These are phyloP conservation scores for Pyrus bretschneideri DNA, from an alignment of 306 rosid genomes.

Conservation along the genomic window DNA sequence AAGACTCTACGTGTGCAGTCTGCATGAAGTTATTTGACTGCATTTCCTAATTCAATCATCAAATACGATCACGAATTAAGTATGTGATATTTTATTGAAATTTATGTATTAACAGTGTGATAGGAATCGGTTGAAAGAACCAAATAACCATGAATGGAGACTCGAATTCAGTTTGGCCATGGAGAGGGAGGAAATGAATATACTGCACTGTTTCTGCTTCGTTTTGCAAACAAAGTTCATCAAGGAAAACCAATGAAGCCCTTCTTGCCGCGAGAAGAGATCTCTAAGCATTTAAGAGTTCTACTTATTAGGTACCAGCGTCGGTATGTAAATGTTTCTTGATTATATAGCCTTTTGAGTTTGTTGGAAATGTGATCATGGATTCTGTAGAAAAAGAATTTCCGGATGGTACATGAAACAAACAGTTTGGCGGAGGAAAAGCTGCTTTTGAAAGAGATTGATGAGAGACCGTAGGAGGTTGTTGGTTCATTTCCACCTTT, in stretches of 20 bases:
- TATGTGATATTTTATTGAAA: not conserved
- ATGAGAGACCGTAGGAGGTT: not conserved
- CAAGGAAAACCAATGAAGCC: not conserved
- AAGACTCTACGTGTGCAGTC: not conserved
- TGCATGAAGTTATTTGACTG: not conserved
- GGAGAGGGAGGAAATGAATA: not conserved
- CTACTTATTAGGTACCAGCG: no score
- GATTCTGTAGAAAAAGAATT: constrained; percentile 19
- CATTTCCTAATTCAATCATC: not conserved
- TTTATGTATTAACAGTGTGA: not conserved
- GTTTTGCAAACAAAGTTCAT: constrained; percentile 16
- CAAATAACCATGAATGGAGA: not conserved
- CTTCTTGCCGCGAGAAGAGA: constrained; percentile 10
- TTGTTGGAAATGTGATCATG: not conserved
- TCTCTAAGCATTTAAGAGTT: constrained; percentile 15
- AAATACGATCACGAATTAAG: not conserved
- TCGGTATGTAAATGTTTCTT: not conserved
- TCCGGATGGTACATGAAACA: constrained; percentile 19
- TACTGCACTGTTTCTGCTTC: constrained; percentile 7
- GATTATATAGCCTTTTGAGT: not conserved
- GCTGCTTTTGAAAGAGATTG: constrained; percentile 18
- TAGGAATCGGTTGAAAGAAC: not conserved
- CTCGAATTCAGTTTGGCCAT: not conserved
- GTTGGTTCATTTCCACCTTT: not conserved
- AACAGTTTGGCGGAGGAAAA: constrained; percentile 26